Evolutionary conservation across 1,139 yeast species (phyloP).

Genomic region (Magnusiomyces ingens): DNA sequence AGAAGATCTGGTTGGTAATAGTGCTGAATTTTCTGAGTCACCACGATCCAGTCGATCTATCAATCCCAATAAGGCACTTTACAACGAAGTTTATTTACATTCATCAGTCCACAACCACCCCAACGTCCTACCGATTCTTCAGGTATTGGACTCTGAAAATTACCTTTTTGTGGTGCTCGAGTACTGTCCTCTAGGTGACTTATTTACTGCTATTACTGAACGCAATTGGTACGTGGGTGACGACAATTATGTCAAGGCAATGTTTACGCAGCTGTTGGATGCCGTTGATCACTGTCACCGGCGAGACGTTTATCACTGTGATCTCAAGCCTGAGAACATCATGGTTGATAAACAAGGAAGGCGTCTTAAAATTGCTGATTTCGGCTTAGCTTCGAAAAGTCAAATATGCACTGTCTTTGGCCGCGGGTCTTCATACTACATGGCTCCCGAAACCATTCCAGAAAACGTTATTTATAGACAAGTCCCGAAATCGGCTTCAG

Average conservation of each 20-base stretch:
- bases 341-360: slow-evolving; percentile 58
- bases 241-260: slow-evolving; percentile 55
- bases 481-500: neutral
- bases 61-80: slow-evolving; percentile 29
- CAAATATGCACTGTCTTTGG: slow-evolving; percentile 60
- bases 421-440: slow-evolving; percentile 82
- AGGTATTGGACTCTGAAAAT: slow-evolving; percentile 43
- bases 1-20: slow-evolving; percentile 21
- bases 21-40: slow-evolving; percentile 4
- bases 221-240: slow-evolving; percentile 47
- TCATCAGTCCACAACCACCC: slow-evolving; percentile 70
- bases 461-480: slow-evolving; percentile 32
- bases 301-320: slow-evolving; percentile 73
- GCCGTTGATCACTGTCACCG: slow-evolving; percentile 66
- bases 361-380: slow-evolving; percentile 65
- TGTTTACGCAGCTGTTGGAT: slow-evolving; percentile 68
- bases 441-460: slow-evolving; percentile 77
- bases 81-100: slow-evolving; percentile 68
- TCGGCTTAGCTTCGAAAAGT: slow-evolving; percentile 70
- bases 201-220: slow-evolving; percentile 74
- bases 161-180: slow-evolving; percentile 70
- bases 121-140: slow-evolving; percentile 66
- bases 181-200: slow-evolving; percentile 73
- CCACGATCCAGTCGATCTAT: slow-evolving; percentile 14
- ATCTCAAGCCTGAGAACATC: slow-evolving; percentile 84